Evolutionary conservation across 495 filamentous ascomycete genomes (phyloP).

Genomic region (Aspergillus diversus): DNA sequence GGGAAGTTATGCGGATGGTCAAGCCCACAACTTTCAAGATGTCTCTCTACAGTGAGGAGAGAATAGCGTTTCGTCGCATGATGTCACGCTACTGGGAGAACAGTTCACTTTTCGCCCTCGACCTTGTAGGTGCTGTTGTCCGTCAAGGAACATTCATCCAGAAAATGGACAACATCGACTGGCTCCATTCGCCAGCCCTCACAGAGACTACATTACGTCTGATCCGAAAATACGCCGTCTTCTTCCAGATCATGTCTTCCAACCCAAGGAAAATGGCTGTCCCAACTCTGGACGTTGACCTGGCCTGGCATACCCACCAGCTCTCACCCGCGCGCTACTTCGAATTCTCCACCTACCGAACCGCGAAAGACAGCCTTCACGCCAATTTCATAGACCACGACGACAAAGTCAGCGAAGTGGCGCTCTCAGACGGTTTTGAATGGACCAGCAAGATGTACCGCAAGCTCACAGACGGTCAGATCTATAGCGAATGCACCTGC

Average conservation of each 20-base stretch:
- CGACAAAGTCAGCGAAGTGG: constrained; percentile 74
- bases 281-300: constrained; percentile 85
- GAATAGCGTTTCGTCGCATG: constrained; percentile 67
- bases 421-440: constrained; percentile 66
- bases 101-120: constrained; percentile 67
- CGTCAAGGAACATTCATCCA: constrained; percentile 79
- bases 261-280: constrained; percentile 63
- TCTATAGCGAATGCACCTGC: constrained; percentile 84
- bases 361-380: constrained; percentile 1
- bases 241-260: constrained; percentile 64
- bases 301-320: constrained; percentile 74
- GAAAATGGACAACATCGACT: constrained; percentile 80
- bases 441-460: constrained; percentile 76
- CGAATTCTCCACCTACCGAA: constrained; percentile 44
- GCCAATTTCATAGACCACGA: constrained; percentile 77
- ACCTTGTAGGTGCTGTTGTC: constrained; percentile 78
- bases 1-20: constrained; percentile 24
- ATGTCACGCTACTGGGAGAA: constrained; percentile 84
- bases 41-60: constrained; percentile 33
- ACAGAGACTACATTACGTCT: constrained; percentile 67
- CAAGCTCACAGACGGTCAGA: constrained; percentile 57
- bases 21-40: not conserved
- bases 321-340: constrained; percentile 68
- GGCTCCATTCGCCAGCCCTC: constrained; percentile 71
- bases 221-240: constrained; percentile 69